phyloP scores from a whole-genome alignment of 108 stramenopile species.

The Fistulifera pelliculosa region DNA sequence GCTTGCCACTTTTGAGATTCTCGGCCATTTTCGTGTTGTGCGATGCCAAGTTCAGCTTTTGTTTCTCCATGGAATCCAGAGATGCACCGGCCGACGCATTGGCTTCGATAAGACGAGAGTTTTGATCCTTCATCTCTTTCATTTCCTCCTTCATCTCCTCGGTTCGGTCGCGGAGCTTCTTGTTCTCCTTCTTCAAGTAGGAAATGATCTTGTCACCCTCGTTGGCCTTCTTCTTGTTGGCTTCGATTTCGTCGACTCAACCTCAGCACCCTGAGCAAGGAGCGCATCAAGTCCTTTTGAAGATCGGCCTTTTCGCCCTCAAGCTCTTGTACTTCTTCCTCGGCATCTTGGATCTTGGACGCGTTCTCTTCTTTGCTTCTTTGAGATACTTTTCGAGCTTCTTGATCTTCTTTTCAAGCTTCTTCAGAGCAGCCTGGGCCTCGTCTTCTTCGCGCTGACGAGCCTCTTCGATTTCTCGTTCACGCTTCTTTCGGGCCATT shows the following conservation, averaged over 20 bases:
- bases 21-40: conserved; percentile 25
- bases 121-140: conserved; percentile 47
- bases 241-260: conserved; percentile 23
- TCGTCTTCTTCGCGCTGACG: conserved; percentile 8
- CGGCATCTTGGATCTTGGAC: conserved; percentile 23
- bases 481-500: conserved; percentile 8
- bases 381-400: conserved; percentile 22
- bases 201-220: conserved; percentile 43
- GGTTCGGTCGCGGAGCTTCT: conserved; percentile 33
- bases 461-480: conserved; percentile 1
- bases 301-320: conserved; percentile 13
- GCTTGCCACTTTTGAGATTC: conserved; percentile 36
- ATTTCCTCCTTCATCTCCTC: conserved; percentile 42
- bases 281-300: conserved; percentile 16
- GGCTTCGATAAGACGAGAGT: conserved; percentile 35
- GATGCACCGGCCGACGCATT: conserved; percentile 50
- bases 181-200: conserved; percentile 53
- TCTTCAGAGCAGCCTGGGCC: conserved; percentile 20
- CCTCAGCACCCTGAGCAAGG: conserved; percentile 21
- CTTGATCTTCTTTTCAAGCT: conserved; percentile 12
- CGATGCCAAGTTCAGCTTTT: conserved; percentile 27
- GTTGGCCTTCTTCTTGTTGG: conserved; percentile 36
- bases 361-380: conserved; percentile 18
- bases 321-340: conserved; percentile 31
- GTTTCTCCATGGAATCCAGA: conserved; percentile 42